Evolutionary conservation across 352 stramenopile species (phyloP).

Genomic region (Thalassiosira sp.): DNA sequence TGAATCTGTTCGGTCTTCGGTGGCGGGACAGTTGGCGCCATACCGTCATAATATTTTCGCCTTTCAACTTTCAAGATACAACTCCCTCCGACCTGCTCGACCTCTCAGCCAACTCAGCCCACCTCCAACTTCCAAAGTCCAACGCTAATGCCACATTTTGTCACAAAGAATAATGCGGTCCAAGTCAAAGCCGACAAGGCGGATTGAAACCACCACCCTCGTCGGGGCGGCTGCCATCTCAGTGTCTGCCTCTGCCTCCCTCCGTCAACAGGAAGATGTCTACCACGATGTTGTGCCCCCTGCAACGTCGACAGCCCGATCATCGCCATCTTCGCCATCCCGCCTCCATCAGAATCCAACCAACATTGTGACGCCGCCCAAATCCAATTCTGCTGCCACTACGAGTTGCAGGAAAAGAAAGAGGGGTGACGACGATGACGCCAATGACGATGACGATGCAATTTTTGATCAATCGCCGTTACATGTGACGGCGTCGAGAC

Average conservation of each 20-base stretch:
- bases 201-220: constrained; percentile 1
- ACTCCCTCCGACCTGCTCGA: too few relatives aligned
- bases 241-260: neutral
- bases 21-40: neutral
- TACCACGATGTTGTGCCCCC: neutral
- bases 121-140: neutral
- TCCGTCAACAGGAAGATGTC: neutral
- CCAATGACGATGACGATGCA: constrained; percentile 13
- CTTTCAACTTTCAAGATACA: too few relatives aligned
- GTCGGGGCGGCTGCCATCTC: constrained; percentile 12
- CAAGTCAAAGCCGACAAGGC: constrained; percentile 12
- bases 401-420: constrained; percentile 4
- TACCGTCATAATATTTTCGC: too few relatives aligned
- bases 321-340: neutral
- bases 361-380: constrained; percentile 12
- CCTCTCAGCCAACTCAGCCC: too few relatives aligned
- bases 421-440: neutral
- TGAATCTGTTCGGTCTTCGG: too few relatives aligned
- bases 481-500: neutral
- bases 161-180: constrained; percentile 17
- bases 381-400: neutral
- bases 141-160: neutral
- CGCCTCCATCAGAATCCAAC: neutral
- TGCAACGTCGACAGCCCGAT: neutral
- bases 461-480: constrained; percentile 3